Evolutionary conservation across 139 green algal genomes (phyloP).

Genomic region (Coccomyxa sp.): DNA sequence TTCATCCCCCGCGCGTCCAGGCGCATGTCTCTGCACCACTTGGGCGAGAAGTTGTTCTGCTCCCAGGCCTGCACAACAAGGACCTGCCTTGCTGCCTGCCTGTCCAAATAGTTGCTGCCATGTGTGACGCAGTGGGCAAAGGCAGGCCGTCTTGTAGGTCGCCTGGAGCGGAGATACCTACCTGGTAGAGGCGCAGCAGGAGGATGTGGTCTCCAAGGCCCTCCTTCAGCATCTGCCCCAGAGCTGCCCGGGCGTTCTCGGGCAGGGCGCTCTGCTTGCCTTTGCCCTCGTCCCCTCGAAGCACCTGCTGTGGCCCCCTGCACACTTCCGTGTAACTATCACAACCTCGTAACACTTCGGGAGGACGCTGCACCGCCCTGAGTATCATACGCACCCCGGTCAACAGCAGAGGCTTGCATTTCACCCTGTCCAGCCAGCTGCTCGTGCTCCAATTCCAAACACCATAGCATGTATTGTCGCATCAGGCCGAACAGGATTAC

Average conservation of each 20-base stretch:
- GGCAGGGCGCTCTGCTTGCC: constrained; percentile 2
- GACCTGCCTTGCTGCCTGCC: neutral
- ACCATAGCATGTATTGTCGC: too few species aligned
- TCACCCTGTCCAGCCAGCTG: too few species aligned
- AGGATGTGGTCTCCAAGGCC: constrained; percentile 84
- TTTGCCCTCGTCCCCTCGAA: neutral
- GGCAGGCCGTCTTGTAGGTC: neutral
- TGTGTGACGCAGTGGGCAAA: neutral
- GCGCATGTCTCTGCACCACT: constrained; percentile 47
- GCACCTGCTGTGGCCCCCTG: constrained; percentile 27
- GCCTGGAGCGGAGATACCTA: neutral
- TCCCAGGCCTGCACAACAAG: constrained; percentile 51
- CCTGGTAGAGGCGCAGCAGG: constrained; percentile 77
- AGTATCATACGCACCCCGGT: too few species aligned
- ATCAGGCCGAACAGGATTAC: too few species aligned
- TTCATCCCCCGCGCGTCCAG: constrained; percentile 76
- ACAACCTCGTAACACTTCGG: too few species aligned
- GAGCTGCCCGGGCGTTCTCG: constrained; percentile 12
- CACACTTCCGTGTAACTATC: neutral
- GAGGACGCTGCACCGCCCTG: too few species aligned
- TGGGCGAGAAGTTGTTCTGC: constrained; percentile 22
- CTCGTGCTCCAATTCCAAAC: too few species aligned
- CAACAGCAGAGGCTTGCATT: too few species aligned
- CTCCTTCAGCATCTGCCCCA: constrained; percentile 48
- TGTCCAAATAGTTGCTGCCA: neutral